These are phyloP conservation scores for Arxiozyma slooffiae DNA, from an alignment of 1,139 yeast genomes.

Conservation along the genomic window DNA sequence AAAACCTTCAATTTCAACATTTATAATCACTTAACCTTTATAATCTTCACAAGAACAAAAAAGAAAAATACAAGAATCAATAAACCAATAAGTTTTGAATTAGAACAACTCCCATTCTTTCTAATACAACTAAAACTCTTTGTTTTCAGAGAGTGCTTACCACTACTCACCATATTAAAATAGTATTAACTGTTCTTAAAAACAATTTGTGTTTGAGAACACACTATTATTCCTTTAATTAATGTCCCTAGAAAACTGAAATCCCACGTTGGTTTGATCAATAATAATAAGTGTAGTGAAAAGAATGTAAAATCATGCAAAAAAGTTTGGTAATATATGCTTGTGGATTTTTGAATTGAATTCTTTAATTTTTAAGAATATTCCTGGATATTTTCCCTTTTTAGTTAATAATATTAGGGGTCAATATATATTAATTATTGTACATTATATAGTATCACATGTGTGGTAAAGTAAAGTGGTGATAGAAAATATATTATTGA, in stretches of 20 bases:
- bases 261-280: conserved; percentile 66
- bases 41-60: conserved; percentile 86
- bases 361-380: too few relatives aligned
- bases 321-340: too few relatives aligned
- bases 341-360: too few relatives aligned
- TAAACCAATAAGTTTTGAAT: conserved; percentile 56
- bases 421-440: too few relatives aligned
- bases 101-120: conserved; percentile 59
- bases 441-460: too few relatives aligned
- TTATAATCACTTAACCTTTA: conserved; percentile 75
- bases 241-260: conserved; percentile 58
- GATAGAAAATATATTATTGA: too few relatives aligned
- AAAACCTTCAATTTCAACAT: too few relatives aligned
- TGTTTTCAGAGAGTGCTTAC: conserved; percentile 50
- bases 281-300: conserved; percentile 61
- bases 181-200: too few relatives aligned
- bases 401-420: too few relatives aligned
- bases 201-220: conserved; percentile 59
- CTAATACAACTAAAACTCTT: conserved; percentile 41
- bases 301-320: too few relatives aligned
- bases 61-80: conserved; percentile 61
- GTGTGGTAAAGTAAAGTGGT: too few relatives aligned
- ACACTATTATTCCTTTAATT: conserved; percentile 62
- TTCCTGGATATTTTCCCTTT: too few relatives aligned
- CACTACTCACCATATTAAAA: conserved; percentile 67